Base-by-base conservation (phyloP, 163 green algal genomes). In the Prototheca wickerhamii region DNA sequence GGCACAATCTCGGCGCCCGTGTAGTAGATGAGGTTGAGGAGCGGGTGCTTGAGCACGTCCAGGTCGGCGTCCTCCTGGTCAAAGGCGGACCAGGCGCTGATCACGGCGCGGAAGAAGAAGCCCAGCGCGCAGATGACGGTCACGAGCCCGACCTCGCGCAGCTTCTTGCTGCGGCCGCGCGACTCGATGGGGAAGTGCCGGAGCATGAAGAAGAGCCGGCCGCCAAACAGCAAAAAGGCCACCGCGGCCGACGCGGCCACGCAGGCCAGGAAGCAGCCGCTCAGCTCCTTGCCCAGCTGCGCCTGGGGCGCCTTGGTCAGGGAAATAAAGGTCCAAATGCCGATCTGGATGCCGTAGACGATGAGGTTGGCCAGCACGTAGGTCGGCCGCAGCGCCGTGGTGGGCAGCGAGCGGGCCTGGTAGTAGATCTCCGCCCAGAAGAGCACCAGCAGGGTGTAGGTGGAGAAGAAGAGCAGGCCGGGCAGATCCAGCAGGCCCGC, bases 341-440 rank as follows among this genome's bases (percentile, higher is more conserved):
- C 81, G 23, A 58, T 84, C 81, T 96, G 83, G 5, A 92, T 73
- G 28, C 64, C 75, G 56, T 97, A 98, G 4, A 97, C 87, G 2
- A 83, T 61, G 0, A 80, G 65, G 70, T 99, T 98, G 73, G 89
- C 76, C 32, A 72, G 77, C n/a, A 97, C 64, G 70, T 97, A 98
- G 5, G 78, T 71, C 0, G 90, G 92, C 4, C 89, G 82, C 69
- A 98, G 77, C 0, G 71, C 75, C 3, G 69, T 72, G 2, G 82
- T 94, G 17, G 93, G 84, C 68, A 94, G 77, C 51, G 70, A 86
- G 35, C 89, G 80, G 0, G 93, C 93, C 70, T 98, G 91, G 65
- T 95, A 88, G 72, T 96, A 96, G 54, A 99, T 99, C 70, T 99
- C 93, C 21, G 92, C 92, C 91, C 91, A 99, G 68, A 99, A 99